Base-by-base conservation (phyloP, 139 green algal genomes). In the Micractinium conductrix region DNA sequence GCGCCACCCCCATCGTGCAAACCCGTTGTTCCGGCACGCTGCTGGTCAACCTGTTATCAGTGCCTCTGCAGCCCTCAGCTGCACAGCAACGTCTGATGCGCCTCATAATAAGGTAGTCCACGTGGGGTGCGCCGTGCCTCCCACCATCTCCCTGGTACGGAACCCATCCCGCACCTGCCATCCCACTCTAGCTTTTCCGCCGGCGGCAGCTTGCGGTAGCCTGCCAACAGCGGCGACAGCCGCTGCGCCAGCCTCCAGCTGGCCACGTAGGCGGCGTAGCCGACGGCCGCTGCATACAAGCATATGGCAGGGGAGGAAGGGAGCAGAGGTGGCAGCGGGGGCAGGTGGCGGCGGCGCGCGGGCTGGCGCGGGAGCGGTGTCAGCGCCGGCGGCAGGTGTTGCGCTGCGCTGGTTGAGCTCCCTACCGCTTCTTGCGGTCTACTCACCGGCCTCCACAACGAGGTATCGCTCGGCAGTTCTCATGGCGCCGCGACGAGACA, bases 101-200 rank as follows among this genome's bases (percentile, higher is more conserved):
- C 67, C 33, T 7, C 37, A 48, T 16, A 62, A 22, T 58, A 62
- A 16, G 53, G 67, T 33, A 9, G 17, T 74, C 62, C 10, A n/a
- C n/a, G n/a, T n/a, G n/a, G n/a, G n/a, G n/a, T n/a, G n/a, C n/a
- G n/a, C n/a, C n/a, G n/a, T n/a, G n/a, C n/a, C n/a, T n/a, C n/a
- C n/a, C n/a, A n/a, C n/a, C n/a, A n/a, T n/a, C n/a, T n/a, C n/a
- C 26, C 2, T 37, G 26, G 26, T 6, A 16, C 43, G 22, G 14
- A 2, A 19, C 28, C 10, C 53, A 10, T n/a, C 33, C 19, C 42
- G 35, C 26, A 63, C 80, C 80, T 85, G 80, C 50, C 45, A 14
- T 85, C 53, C 80, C 80, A 85, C 26, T 80, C 80, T 0, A 85
- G 69, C 70, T 33, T 35, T 12, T 85, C 70, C 30, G 33, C 38